These are phyloP conservation scores for Leishmania aethiopica DNA, from an alignment of 208 protist species.

Conservation along the genomic window DNA sequence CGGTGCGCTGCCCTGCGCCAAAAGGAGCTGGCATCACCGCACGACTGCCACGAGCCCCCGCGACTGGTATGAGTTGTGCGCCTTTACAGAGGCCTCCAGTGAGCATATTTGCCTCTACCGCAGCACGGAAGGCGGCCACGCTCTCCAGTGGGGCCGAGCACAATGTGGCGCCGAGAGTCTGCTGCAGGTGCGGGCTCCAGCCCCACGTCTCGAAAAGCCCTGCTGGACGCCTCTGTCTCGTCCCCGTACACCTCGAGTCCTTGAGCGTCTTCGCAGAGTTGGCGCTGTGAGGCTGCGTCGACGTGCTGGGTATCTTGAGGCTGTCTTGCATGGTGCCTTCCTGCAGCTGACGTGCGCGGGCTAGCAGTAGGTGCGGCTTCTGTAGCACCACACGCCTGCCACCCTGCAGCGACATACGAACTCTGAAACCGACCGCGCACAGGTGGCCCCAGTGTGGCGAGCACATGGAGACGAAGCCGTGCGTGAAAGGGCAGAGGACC, in stretches of 20 bases:
- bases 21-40: not conserved
- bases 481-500: slow-evolving; percentile 68
- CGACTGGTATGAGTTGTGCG: not conserved
- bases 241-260: not conserved
- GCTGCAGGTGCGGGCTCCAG: slow-evolving; percentile 41
- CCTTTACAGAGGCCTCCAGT: not conserved
- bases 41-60: not conserved
- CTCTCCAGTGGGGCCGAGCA: slow-evolving; percentile 25
- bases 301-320: not conserved
- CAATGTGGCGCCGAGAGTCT: slow-evolving; percentile 44
- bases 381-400: slow-evolving; percentile 37
- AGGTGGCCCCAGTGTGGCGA: slow-evolving; percentile 63
- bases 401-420: slow-evolving; percentile 24
- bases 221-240: not conserved
- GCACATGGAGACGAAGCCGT: slow-evolving; percentile 46
- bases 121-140: slow-evolving; percentile 4
- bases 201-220: slow-evolving; percentile 10
- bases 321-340: not conserved
- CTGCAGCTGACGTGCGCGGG: slow-evolving; percentile 32
- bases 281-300: not conserved
- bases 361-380: slow-evolving; percentile 26
- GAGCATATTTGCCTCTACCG: not conserved
- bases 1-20: not conserved
- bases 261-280: not conserved
- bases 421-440: slow-evolving; percentile 41